Conservation (phyloP, 805 yeast species). For the Hanseniaspora nectarophila region DNA sequence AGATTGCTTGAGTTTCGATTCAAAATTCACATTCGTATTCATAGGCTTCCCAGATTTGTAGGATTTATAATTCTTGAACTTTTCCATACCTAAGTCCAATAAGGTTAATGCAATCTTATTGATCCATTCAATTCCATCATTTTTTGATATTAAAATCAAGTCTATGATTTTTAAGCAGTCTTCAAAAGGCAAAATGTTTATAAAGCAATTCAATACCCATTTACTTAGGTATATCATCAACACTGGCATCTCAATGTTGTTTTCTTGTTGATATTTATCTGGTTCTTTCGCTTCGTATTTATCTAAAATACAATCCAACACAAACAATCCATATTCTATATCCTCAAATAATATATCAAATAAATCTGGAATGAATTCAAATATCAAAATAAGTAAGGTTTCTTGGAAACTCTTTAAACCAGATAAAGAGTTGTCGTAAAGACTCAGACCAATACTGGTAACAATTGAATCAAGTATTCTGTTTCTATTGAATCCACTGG, state of each 20-base stretch:
- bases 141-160: slow-evolving; percentile 8
- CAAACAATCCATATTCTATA: background rate
- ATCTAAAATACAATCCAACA: slow-evolving; percentile 5
- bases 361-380: slow-evolving; percentile 8
- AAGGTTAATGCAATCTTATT: slow-evolving; percentile 6
- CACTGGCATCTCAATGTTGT: slow-evolving; percentile 1
- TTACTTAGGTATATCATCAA: slow-evolving; percentile 34
- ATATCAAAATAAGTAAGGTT: background rate
- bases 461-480: slow-evolving; percentile 3
- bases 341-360: slow-evolving; percentile 3
- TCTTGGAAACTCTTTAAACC: slow-evolving; percentile 10
- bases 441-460: background rate
- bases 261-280: background rate
- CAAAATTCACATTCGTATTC: background rate
- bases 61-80: background rate
- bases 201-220: slow-evolving; percentile 97
- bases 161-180: slow-evolving; percentile 88
- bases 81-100: slow-evolving; percentile 7
- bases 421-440: slow-evolving; percentile 10
- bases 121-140: slow-evolving; percentile 14
- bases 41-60: background rate
- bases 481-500: background rate
- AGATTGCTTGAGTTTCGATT: slow-evolving; percentile 5
- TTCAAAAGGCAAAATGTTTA: slow-evolving; percentile 81
- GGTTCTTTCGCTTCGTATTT: background rate